Conservation (phyloP, 2,329 filamentous ascomycete species). For the Cladosporium sp. region DNA sequence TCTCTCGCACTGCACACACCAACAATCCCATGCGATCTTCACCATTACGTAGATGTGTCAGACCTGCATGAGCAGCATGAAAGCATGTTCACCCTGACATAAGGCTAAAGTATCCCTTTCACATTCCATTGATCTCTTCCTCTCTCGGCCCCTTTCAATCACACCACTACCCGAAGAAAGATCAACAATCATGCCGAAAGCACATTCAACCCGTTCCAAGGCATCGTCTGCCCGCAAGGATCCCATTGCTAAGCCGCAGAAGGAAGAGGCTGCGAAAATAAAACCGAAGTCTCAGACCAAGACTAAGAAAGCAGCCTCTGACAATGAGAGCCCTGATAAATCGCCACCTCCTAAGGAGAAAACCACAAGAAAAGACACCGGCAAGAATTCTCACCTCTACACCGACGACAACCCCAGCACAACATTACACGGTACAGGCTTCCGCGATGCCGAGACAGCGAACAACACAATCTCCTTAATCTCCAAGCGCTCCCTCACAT, state of each 20-base stretch:
- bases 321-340: not conserved
- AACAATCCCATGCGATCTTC: constrained; percentile 10
- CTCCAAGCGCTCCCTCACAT: constrained; percentile 32
- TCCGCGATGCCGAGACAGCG: constrained; percentile 33
- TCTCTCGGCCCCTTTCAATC: not conserved
- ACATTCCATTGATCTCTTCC: not conserved
- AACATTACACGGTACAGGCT: constrained; percentile 37
- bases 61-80: constrained; percentile 5
- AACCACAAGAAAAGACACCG: constrained; percentile 20
- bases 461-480: constrained; percentile 32
- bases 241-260: not conserved
- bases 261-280: not conserved
- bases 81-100: constrained; percentile 3
- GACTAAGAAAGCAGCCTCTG: not conserved
- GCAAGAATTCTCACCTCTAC: constrained; percentile 35
- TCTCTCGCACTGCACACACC: not conserved
- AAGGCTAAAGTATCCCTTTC: not conserved
- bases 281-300: not conserved
- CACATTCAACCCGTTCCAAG: constrained; percentile 1
- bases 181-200: constrained; percentile 14
- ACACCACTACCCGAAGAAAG: not conserved
- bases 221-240: not conserved
- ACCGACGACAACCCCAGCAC: constrained; percentile 37
- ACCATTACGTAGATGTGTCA: constrained; percentile 11
- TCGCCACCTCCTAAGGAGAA: not conserved